A percentile compares a stretch with the other conserved stretches of the same genome.
Conservation (phyloP, 805 yeast species). For the Saturnispora galanensis region DNA sequence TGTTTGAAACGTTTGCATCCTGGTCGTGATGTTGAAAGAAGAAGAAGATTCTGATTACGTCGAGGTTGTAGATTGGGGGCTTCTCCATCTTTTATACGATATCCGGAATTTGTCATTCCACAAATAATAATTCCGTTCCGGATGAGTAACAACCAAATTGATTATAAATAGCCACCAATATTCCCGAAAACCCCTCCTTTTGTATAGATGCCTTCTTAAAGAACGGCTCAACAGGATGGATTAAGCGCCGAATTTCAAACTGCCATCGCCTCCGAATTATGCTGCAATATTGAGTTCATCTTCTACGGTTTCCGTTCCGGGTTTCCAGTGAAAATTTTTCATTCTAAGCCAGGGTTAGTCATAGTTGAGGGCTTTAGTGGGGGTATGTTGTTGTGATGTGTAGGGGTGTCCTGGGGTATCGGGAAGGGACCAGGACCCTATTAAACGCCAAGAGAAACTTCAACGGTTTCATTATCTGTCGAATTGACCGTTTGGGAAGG, state of each 20-base stretch:
- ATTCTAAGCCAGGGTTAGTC: slow-evolving; percentile 1
- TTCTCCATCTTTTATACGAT: neutral
- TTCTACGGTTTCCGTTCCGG: neutral
- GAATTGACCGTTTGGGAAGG: slow-evolving; percentile 1
- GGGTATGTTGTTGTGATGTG: neutral
- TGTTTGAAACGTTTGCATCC: slow-evolving; percentile 1
- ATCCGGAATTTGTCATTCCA: too few relatives aligned
- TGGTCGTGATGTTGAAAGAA: neutral
- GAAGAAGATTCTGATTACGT: neutral
- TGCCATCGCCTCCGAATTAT: too few relatives aligned
- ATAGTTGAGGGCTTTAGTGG: neutral
- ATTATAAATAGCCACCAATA: too few relatives aligned
- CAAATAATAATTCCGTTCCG: too few relatives aligned
- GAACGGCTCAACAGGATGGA: too few relatives aligned
- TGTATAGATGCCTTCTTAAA: too few relatives aligned
- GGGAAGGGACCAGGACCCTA: neutral
- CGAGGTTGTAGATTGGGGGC: neutral
- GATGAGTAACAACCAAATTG: too few relatives aligned
- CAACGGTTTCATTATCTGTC: slow-evolving; percentile 2
- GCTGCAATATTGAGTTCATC: too few relatives aligned
- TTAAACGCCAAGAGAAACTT: neutral
- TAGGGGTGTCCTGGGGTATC: neutral
- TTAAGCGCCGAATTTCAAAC: too few relatives aligned
- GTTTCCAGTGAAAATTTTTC: neutral
- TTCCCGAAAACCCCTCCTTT: too few relatives aligned